Percentiles rank a stretch among this genome's conserved stretches.
These are phyloP conservation scores for Gyromitra esculenta DNA, from an alignment of 2,329 filamentous ascomycete species.

Conservation along the genomic window DNA sequence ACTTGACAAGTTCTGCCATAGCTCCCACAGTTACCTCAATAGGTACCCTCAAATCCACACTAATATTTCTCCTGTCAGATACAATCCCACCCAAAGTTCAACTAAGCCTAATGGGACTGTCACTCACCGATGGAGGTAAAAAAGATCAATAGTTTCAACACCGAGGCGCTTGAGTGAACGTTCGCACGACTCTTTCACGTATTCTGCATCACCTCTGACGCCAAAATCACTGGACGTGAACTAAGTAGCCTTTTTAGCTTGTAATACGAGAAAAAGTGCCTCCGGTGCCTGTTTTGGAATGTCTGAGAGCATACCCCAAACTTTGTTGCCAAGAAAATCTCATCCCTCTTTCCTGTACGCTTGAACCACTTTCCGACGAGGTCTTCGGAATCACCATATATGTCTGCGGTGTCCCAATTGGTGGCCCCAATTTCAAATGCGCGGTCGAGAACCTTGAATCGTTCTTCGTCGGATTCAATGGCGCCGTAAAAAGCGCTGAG, in stretches of 20 bases:
- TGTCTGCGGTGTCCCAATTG: conserved; percentile 60
- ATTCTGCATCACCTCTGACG: conserved; percentile 60
- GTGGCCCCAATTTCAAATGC: conserved; percentile 63
- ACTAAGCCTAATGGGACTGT: conserved; percentile 63
- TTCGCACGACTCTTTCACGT: conserved; percentile 54
- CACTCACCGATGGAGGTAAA: conserved; percentile 65
- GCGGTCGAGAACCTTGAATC: conserved; percentile 63
- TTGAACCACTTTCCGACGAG: conserved; percentile 63
- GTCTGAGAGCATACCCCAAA: conserved; percentile 69
- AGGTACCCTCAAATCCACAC: conserved; percentile 66
- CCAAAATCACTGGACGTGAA: conserved; percentile 64
- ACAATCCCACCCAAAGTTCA: background rate
- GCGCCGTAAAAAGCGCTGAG: conserved; percentile 59
- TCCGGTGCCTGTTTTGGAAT: conserved; percentile 68
- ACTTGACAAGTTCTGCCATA: conserved; percentile 66
- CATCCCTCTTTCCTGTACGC: conserved; percentile 64
- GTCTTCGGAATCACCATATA: conserved; percentile 63
- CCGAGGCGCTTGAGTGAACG: conserved; percentile 64
- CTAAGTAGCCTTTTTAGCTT: conserved; percentile 61
- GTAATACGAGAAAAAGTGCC: conserved; percentile 65
- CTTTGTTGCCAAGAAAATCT: conserved; percentile 67
- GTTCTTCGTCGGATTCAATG: conserved; percentile 61
- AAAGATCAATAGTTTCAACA: conserved; percentile 67
- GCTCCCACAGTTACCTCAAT: conserved; percentile 63
- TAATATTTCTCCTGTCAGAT: conserved; percentile 52